Base-by-base conservation (phyloP, 2,329 filamentous ascomycete species). In the Talaromyces pinophilus region DNA sequence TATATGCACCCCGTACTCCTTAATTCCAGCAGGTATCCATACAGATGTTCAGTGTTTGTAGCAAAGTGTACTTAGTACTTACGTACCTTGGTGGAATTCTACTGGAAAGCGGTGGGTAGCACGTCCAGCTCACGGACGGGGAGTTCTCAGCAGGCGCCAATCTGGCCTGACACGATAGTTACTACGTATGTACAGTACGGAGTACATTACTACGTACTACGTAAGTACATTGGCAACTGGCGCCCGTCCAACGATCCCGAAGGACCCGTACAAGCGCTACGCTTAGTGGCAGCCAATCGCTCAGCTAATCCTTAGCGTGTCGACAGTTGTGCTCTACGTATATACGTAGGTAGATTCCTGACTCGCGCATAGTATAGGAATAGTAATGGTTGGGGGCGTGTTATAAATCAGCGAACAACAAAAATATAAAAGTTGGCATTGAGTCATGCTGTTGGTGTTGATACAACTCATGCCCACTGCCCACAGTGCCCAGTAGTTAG, bases 271-370 rank as follows among this genome's bases (percentile, higher is more conserved):
- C 33, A 57, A 54, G 54, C 52, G 52, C 52, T 55, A 35, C n/a
- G 42, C 44, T 54, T 62, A 52, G 60, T 54, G 60, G 38, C 46
- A 52, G 50, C 40, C 60, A 40, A 62, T 62, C 60, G 35, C 38
- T 40, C 46, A 52, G 50, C 60, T 30, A 62, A 40, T 54, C 46
- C 11, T 22, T 52, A 62, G 60, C 54, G 54, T 25, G 30, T 22
- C 54, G 30, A 57, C 33, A 55, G 54, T 40, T 35, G 50, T 54
- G 15, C 28, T 30, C 17, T 38, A 17, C 38, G 38, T 17, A 44
- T n/a, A 38, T 22, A 22, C 22, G 46, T 22, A 22, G 11, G 46
- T 15, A 40, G n/a, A 40, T 22, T 57, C 30, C 54, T 57, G 54
- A 57, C 54, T 57, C 54, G 54, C 5, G 54, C n/a, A 22, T 17